Evolutionary conservation across 805 yeast genomes (phyloP).

Genomic region (Torulaspora microellipsoides): DNA sequence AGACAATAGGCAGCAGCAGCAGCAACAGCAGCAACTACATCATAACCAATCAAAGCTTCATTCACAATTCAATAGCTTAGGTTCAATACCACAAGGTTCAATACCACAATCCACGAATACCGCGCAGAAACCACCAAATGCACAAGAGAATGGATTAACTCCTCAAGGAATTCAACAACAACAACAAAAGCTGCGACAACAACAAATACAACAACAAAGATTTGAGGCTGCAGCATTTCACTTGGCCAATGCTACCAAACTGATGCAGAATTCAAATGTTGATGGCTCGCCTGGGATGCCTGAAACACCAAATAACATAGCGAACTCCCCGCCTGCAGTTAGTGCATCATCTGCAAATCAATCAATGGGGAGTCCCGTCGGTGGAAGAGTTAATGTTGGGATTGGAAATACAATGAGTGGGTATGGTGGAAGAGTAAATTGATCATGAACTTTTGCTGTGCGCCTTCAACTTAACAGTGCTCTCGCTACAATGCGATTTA

Average conservation of each 20-base stretch:
- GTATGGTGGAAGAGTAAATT: constrained; percentile 16
- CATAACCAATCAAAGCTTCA: constrained; percentile 1
- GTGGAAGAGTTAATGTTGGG: constrained; percentile 25
- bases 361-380: constrained; percentile 14
- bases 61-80: not conserved
- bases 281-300: constrained; percentile 8
- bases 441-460: not conserved
- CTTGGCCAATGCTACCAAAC: constrained; percentile 30
- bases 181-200: constrained; percentile 34
- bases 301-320: constrained; percentile 4
- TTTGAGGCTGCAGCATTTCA: constrained; percentile 34
- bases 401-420: constrained; percentile 20
- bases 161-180: constrained; percentile 35
- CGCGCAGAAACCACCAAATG: constrained; percentile 4
- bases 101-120: constrained; percentile 2
- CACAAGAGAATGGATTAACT: constrained; percentile 26
- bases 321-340: constrained; percentile 9
- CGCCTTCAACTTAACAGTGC: too few species aligned
- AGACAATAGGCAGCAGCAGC: constrained; percentile 11
- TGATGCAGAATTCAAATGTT: constrained; percentile 22
- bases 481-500: too few species aligned
- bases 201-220: constrained; percentile 33
- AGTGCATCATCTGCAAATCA: constrained; percentile 8
- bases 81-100: constrained; percentile 2
- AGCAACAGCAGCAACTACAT: constrained; percentile 7